Base-by-base conservation (phyloP, 2,329 filamentous ascomycete genomes). In the Alternaria triticina region DNA sequence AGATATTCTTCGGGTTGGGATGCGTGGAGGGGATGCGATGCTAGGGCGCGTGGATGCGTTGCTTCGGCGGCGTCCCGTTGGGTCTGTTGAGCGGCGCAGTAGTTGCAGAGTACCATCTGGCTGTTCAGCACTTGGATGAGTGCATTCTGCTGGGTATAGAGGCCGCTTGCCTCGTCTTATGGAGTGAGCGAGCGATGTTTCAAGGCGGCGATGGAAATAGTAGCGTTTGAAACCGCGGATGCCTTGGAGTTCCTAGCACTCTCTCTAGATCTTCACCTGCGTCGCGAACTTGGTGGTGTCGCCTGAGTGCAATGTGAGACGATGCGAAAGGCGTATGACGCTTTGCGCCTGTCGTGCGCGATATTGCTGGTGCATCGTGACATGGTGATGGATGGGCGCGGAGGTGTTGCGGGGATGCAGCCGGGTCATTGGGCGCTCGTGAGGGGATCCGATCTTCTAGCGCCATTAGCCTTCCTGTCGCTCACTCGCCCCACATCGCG, bases 371-470 rank as follows among this genome's bases (percentile, higher is more conserved):
- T 13, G 27, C 49, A 61, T 54, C 30, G 40, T 54, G 58, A 46
- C 52, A 22, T 50, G 45, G 11, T 23, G 47, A 11, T 46, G 22
- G 40, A 50, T 62, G 30, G 27, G 25, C 23, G 12, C 22, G 40
- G 40, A 51, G 47, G 22, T 50, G 52, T 51, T 63, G 57, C 40
- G 65, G 65, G 51, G 65, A 63, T 27, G 47, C n/a, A 20, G 28
- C n/a, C 56, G 44, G 28, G 63, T 44, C 49, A 58, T 63, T 51
- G 59, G 50, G 15, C 43, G 36, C 27, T 15, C 4, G 25, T 63
- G 65, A 66, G 65, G 65, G 63, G 65, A 68, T 30, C 65, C 65
- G 65, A 61, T 27, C 20, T 25, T 44, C 50, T 40, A 40, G 46
- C 51, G 40, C 23, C 13, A 0, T 33, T 27, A 43, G 47, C 45